Evolutionary conservation across 441 rosid genomes (phyloP).

Genomic region (Capsella rubella): DNA sequence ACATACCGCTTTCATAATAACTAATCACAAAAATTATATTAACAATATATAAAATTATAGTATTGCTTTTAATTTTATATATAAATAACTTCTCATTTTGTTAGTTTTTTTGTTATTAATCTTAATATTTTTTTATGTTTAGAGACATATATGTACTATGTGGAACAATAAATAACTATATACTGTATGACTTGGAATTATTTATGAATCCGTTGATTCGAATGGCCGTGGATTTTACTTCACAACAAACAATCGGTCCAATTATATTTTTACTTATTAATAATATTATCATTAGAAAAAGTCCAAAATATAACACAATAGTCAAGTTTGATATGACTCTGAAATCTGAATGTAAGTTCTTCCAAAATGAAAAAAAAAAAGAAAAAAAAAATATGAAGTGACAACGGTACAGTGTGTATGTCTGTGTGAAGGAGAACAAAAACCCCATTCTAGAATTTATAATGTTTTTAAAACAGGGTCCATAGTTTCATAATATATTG

Average conservation of each 20-base stretch:
- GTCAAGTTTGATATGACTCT: conserved; percentile 13
- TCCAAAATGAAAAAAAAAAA: conserved; percentile 1
- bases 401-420: conserved; percentile 32
- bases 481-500: not conserved
- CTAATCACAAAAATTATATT: too few relatives aligned
- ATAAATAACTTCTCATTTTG: too few relatives aligned
- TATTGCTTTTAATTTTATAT: too few relatives aligned
- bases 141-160: not conserved
- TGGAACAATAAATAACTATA: not conserved
- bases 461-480: conserved; percentile 35
- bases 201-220: conserved; percentile 1
- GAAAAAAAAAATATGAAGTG: not conserved
- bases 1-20: too few relatives aligned
- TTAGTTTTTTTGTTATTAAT: too few relatives aligned
- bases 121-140: not conserved
- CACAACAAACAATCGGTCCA: conserved; percentile 3
- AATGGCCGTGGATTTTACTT: not conserved
- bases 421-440: conserved; percentile 39
- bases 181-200: not conserved
- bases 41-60: too few relatives aligned
- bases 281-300: not conserved
- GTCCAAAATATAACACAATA: conserved; percentile 15
- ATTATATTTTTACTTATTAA: not conserved
- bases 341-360: too few relatives aligned
- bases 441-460: conserved; percentile 23